Conservation (phyloP, 208 protist genomes). For the Borovskyia barvae region DNA sequence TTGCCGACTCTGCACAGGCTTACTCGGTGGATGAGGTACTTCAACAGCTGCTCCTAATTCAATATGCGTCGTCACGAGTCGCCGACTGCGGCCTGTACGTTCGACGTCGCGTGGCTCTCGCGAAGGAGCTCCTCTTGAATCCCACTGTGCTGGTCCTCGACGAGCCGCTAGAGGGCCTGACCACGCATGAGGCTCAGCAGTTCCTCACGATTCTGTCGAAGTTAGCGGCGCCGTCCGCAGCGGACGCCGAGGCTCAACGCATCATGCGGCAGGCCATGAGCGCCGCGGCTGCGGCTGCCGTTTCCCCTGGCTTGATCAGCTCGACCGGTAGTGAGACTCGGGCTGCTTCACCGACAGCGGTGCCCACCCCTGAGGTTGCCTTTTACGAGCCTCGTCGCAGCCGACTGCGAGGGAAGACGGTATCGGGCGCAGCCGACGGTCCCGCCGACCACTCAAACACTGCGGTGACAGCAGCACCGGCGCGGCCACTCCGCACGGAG, state of each 20-base stretch:
- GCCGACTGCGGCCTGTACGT: conserved; percentile 45
- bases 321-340: no score
- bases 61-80: conserved; percentile 22
- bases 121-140: conserved; percentile 57
- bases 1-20: conserved; percentile 25
- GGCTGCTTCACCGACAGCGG: no score
- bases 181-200: conserved; percentile 64
- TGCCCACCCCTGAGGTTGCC: no score
- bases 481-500: not conserved
- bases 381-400: no score
- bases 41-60: conserved; percentile 34
- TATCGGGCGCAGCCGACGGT: not conserved
- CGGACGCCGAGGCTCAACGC: conserved; percentile 22
- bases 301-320: no score
- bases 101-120: conserved; percentile 48
- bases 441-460: not conserved
- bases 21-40: conserved; percentile 47
- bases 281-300: not conserved
- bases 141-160: conserved; percentile 52
- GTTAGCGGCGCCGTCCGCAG: conserved; percentile 33
- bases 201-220: conserved; percentile 42
- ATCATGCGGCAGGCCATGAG: conserved; percentile 19
- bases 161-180: conserved; percentile 44
- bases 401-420: no score
- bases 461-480: not conserved